Conservation (phyloP, 2,329 filamentous ascomycete genomes). For the Paecilomyces fulvus region DNA sequence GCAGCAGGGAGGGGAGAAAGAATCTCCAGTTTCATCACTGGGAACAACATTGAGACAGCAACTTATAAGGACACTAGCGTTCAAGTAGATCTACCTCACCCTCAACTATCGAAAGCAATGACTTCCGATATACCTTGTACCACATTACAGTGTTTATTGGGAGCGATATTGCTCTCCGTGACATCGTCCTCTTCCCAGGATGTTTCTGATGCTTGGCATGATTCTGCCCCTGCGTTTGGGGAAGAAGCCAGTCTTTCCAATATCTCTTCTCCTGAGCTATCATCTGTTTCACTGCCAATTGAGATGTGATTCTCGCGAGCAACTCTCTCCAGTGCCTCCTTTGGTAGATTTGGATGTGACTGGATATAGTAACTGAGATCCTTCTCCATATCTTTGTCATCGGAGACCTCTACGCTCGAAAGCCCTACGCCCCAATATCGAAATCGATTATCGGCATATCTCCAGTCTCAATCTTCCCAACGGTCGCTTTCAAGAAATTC, state of each 20-base stretch:
- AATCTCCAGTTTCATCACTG: slow-evolving; percentile 6
- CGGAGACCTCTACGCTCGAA: not conserved
- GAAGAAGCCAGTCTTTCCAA: not conserved
- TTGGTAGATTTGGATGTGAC: not conserved
- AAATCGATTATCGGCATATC: not conserved
- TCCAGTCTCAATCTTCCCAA: not conserved
- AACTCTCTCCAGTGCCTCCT: not conserved
- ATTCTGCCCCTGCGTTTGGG: not conserved
- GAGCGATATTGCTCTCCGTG: not conserved
- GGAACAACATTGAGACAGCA: too few species aligned
- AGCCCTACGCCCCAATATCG: not conserved
- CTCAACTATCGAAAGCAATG: not conserved
- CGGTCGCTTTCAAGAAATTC: not conserved
- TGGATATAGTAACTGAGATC: not conserved
- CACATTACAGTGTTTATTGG: not conserved
- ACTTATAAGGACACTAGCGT: too few species aligned
- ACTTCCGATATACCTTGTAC: not conserved
- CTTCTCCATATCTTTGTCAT: not conserved
- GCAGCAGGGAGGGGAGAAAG: slow-evolving; percentile 20
- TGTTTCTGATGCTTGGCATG: not conserved
- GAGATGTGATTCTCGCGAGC: not conserved
- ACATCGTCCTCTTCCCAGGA: not conserved
- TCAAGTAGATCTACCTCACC: not conserved
- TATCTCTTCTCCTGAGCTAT: not conserved
- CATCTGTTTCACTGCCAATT: not conserved